Percentiles rank a stretch among this genome's conserved stretches.
Evolutionary conservation across 1,284 basidiomycete genomes (phyloP).

Genomic region (Calocybe gambosa): DNA sequence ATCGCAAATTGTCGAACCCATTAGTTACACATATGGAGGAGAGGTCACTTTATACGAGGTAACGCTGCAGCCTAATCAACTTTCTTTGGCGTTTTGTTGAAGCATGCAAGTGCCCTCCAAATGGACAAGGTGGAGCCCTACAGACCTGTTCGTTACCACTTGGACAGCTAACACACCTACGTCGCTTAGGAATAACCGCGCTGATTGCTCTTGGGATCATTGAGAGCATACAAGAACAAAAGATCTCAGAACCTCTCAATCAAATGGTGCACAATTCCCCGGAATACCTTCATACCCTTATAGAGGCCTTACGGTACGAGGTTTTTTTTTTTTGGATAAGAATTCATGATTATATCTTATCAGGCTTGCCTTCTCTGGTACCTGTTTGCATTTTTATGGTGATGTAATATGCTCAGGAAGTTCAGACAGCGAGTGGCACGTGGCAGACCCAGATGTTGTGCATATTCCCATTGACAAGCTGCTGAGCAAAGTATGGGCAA

Average conservation of each 20-base stretch:
- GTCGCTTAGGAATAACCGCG: slow-evolving; percentile 68
- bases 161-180: not conserved
- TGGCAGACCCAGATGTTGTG: slow-evolving; percentile 78
- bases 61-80: slow-evolving; percentile 15
- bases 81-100: slow-evolving; percentile 7
- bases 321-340: not conserved
- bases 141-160: no score
- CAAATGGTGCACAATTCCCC: slow-evolving; percentile 85
- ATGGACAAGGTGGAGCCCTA: slow-evolving; percentile 72
- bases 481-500: slow-evolving; percentile 60
- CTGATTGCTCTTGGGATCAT: slow-evolving; percentile 89
- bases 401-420: not conserved
- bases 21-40: slow-evolving; percentile 80
- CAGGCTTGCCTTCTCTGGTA: slow-evolving; percentile 77
- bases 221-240: slow-evolving; percentile 76
- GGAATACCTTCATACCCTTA: slow-evolving; percentile 83
- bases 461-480: slow-evolving; percentile 74
- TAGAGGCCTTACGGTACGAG: slow-evolving; percentile 74
- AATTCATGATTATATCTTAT: slow-evolving; percentile 1
- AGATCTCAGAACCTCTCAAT: slow-evolving; percentile 62
- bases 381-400: slow-evolving; percentile 10
- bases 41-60: slow-evolving; percentile 86
- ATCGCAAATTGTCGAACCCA: slow-evolving; percentile 80
- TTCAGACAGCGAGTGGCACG: slow-evolving; percentile 79
- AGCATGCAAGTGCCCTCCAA: slow-evolving; percentile 76